Percentiles rank a stretch among this genome's conserved stretches.
phyloP scores from a whole-genome alignment of 1,284 basidiomycete genomes.

The Sparassis latifolia region DNA sequence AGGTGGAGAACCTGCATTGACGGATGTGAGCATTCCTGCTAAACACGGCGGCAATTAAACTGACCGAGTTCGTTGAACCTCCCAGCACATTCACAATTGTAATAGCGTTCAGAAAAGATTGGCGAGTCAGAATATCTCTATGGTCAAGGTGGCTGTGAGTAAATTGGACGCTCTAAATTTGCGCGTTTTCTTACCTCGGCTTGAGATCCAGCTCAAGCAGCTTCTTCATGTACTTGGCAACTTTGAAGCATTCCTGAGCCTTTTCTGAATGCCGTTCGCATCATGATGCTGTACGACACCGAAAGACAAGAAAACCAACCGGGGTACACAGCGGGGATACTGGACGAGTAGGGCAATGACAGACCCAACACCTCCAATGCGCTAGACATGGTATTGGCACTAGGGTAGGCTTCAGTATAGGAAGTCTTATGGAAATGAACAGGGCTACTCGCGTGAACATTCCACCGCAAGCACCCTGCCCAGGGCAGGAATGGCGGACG shows the following conservation, averaged over 20 bases:
- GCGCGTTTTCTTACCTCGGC: conserved; percentile 45
- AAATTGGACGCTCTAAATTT: conserved; percentile 5
- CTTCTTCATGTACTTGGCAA: conserved; percentile 77
- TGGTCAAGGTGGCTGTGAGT: conserved; percentile 9
- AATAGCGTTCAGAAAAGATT: conserved; percentile 91
- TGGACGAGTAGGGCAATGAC: conserved; percentile 85
- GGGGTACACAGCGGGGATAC: conserved; percentile 75
- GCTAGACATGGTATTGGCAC: conserved; percentile 86
- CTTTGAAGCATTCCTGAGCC: conserved; percentile 77
- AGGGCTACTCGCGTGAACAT: conserved; percentile 64
- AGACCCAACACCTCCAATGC: conserved; percentile 89
- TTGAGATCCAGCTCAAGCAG: conserved; percentile 85
- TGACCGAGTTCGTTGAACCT: conserved; percentile 88
- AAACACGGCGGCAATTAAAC: conserved; percentile 12
- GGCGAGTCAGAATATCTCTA: conserved; percentile 86
- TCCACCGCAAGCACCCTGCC: conserved; percentile 64
- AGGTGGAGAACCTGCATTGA: conserved; percentile 76
- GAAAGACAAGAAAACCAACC: conserved; percentile 30
- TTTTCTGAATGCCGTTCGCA: conserved; percentile 47
- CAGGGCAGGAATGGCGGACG: conserved; percentile 78
- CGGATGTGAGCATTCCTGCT: too few relatives aligned
- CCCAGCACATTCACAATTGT: conserved; percentile 80
- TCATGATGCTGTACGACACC: not conserved
- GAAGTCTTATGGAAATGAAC: not conserved
- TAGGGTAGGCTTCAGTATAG: conserved; percentile 13